Evolutionary conservation across 2,329 filamentous ascomycete species (phyloP).

Genomic region (Tolypocladium sp.): DNA sequence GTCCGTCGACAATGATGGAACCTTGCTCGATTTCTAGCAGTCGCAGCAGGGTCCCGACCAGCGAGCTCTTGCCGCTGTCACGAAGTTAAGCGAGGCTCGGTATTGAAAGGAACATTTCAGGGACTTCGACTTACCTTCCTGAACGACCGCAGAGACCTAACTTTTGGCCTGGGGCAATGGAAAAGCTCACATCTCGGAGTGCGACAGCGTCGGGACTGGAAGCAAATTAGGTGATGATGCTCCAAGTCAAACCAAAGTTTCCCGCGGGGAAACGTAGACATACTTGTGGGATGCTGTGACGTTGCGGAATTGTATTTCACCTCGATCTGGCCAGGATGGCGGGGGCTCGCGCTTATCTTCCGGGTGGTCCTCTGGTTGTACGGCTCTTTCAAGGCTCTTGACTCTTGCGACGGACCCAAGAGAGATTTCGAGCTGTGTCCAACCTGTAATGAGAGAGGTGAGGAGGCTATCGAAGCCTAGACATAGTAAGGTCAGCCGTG

Average conservation of each 20-base stretch:
- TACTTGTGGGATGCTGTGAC: background rate
- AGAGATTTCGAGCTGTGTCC: background rate
- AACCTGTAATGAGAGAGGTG: background rate
- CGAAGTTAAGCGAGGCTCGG: background rate
- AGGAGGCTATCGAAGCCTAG: background rate
- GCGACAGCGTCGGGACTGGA: background rate
- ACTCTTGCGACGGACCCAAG: background rate
- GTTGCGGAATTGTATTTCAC: background rate
- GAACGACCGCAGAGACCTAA: constrained; percentile 17
- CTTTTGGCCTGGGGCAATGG: constrained; percentile 9
- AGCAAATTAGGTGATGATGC: background rate
- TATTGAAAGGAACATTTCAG: background rate
- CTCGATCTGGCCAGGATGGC: background rate
- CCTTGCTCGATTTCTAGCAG: constrained; percentile 21
- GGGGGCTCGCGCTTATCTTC: background rate
- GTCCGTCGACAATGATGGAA: constrained; percentile 27
- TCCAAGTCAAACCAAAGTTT: background rate
- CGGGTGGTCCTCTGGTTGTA: background rate
- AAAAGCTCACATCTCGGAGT: background rate
- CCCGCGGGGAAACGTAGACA: background rate
- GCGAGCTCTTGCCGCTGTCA: constrained; percentile 25
- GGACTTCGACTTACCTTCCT: constrained; percentile 3
- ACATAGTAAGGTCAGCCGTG: background rate
- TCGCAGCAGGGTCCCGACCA: constrained; percentile 24
- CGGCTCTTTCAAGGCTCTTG: background rate